Conservation (phyloP, 2,329 filamentous ascomycete genomes). For the Cercospora sp. region DNA sequence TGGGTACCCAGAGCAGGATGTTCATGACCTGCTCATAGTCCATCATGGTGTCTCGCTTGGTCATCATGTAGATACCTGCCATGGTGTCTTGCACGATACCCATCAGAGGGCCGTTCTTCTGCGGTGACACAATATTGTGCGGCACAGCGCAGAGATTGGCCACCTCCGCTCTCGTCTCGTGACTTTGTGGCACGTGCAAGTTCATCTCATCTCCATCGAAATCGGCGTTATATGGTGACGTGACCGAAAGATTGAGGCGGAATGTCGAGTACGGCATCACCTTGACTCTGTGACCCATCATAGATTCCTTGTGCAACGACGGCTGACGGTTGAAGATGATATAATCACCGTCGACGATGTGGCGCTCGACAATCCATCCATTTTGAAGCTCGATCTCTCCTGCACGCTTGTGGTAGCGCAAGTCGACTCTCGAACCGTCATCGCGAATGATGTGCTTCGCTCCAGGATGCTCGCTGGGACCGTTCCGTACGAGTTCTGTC, state of each 20-base stretch:
- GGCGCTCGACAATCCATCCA: slow-evolving; percentile 97
- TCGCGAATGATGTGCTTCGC: slow-evolving; percentile 95
- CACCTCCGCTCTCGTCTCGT: slow-evolving; percentile 94
- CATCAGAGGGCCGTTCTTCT: slow-evolving; percentile 96
- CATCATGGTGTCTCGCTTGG: slow-evolving; percentile 86
- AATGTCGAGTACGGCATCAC: slow-evolving; percentile 99
- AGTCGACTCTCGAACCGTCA: slow-evolving; percentile 89
- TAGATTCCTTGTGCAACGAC: slow-evolving; percentile 98
- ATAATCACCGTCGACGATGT: slow-evolving; percentile 92
- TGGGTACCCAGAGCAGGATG: slow-evolving; percentile 92
- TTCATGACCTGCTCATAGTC: slow-evolving; percentile 94
- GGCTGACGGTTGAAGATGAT: slow-evolving; percentile 99
- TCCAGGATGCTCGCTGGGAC: slow-evolving; percentile 91
- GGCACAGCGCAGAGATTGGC: slow-evolving; percentile 96
- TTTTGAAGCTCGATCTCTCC: slow-evolving; percentile 86
- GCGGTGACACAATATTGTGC: slow-evolving; percentile 95
- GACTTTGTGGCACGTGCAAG: slow-evolving; percentile 95
- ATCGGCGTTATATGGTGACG: slow-evolving; percentile 98
- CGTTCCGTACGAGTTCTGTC: slow-evolving; percentile 84
- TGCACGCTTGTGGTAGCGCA: slow-evolving; percentile 87
- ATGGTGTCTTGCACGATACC: slow-evolving; percentile 99
- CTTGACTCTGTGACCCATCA: slow-evolving; percentile 98
- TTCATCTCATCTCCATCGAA: slow-evolving; percentile 99
- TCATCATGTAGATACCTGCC: slow-evolving; percentile 95
- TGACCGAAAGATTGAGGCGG: slow-evolving; percentile 94